Conservation (phyloP, 2,329 filamentous ascomycete species). For the Ceratocystis variospora region DNA sequence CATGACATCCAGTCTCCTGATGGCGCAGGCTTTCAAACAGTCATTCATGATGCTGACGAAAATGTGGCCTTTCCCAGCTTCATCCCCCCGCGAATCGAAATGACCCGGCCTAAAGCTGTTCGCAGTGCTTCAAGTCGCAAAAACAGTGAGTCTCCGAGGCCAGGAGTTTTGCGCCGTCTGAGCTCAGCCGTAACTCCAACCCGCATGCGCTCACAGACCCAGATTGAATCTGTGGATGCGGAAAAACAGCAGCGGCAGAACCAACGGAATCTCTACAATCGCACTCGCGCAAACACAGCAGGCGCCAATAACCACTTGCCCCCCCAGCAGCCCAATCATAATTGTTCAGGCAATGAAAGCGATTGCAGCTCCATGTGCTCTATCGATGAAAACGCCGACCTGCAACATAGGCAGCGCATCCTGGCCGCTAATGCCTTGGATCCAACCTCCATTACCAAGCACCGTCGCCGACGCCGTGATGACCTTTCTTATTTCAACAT, state of each 20-base stretch:
- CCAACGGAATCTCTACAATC: not conserved
- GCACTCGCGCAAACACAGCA: not conserved
- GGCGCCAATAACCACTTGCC: not conserved
- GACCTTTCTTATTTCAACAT: slow-evolving; percentile 35
- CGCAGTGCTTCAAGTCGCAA: not conserved
- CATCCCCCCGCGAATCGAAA: slow-evolving; percentile 13
- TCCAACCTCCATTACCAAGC: not conserved
- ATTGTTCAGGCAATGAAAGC: not conserved
- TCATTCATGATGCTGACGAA: not conserved
- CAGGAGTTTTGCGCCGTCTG: not conserved
- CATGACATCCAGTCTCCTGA: not conserved
- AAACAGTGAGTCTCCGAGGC: not conserved
- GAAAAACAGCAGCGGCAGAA: not conserved
- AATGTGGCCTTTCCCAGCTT: slow-evolving; percentile 4
- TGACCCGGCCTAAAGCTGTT: not conserved
- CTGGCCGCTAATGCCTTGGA: not conserved
- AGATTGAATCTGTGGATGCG: not conserved
- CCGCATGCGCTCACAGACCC: not conserved
- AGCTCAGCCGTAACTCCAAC: not conserved
- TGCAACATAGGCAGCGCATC: not conserved
- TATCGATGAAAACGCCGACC: not conserved
- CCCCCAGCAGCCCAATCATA: not conserved
- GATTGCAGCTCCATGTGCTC: not conserved
- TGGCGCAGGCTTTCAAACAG: not conserved
- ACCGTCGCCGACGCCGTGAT: not conserved